phyloP scores from a whole-genome alignment of 441 rosid genomes.

The Bruguiera hainesii region DNA sequence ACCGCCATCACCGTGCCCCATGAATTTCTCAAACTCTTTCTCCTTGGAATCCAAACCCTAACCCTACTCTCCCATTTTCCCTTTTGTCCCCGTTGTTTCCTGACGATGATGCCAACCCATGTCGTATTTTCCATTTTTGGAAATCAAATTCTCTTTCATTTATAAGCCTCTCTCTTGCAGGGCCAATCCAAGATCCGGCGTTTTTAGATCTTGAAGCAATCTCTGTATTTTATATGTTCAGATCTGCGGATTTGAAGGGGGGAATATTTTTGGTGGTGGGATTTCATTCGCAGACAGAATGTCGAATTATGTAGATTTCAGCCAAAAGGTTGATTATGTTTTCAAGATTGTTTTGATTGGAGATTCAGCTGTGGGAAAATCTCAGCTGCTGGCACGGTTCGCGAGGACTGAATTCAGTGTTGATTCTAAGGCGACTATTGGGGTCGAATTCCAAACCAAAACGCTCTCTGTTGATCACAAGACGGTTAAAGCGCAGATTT shows the following conservation, averaged over 20 bases:
- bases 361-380: constrained; percentile 58
- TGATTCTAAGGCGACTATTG: constrained; percentile 52
- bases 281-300: constrained; percentile 29
- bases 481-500: constrained; percentile 54
- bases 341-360: constrained; percentile 57
- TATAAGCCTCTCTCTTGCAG: neutral
- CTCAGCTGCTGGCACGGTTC: constrained; percentile 46
- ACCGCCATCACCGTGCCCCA: neutral
- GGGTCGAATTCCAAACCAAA: constrained; percentile 58
- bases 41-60: constrained; percentile 15
- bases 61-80: constrained; percentile 3
- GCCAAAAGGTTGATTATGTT: constrained; percentile 77
- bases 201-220: neutral
- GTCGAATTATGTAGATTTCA: constrained; percentile 73
- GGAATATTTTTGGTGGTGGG: neutral
- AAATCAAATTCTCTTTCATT: neutral
- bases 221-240: constrained; percentile 15
- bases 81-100: neutral
- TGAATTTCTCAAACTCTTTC: neutral
- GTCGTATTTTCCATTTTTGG: neutral
- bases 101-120: neutral
- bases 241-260: constrained; percentile 12
- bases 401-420: constrained; percentile 46
- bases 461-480: constrained; percentile 44
- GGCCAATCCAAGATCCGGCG: neutral